These are phyloP conservation scores for Entomortierella beljakovae DNA, from an alignment of 192 early-diverging fungal species.

Conservation along the genomic window DNA sequence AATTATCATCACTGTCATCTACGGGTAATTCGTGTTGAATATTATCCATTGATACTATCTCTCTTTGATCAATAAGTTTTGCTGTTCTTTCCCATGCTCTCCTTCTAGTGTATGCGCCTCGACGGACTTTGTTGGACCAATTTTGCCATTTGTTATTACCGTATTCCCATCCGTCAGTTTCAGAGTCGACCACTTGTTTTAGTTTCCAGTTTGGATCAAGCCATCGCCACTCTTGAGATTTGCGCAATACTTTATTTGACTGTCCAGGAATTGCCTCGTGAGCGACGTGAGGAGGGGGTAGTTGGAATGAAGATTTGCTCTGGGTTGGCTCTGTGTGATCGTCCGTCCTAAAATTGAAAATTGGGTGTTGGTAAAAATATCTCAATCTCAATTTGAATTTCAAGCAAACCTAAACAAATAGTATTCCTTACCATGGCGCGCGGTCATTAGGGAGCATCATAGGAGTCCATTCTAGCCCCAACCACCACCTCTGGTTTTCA, in stretches of 20 bases:
- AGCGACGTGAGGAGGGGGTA: slow-evolving; percentile 53
- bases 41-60: slow-evolving; percentile 40
- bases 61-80: slow-evolving; percentile 57
- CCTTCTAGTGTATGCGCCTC: slow-evolving; percentile 63
- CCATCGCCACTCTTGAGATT: slow-evolving; percentile 65
- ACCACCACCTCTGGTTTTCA: slow-evolving; percentile 70
- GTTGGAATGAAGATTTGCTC: slow-evolving; percentile 60
- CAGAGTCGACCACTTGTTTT: slow-evolving; percentile 48
- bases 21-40: slow-evolving; percentile 20
- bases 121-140: slow-evolving; percentile 54
- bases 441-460: slow-evolving; percentile 69
- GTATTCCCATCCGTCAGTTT: slow-evolving; percentile 68
- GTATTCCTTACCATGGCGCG: slow-evolving; percentile 56
- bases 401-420: neutral
- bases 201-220: slow-evolving; percentile 64
- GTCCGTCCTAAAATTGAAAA: slow-evolving; percentile 55
- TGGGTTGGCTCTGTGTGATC: slow-evolving; percentile 59
- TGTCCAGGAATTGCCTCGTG: slow-evolving; percentile 47
- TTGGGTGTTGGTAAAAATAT: neutral
- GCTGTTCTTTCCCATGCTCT: slow-evolving; percentile 65
- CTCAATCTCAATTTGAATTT: neutral
- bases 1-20: neutral
- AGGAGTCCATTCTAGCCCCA: slow-evolving; percentile 67
- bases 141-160: slow-evolving; percentile 67
- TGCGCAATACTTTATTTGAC: slow-evolving; percentile 55